Conservation (phyloP, 331 rosid genomes). For the Acacia pycnantha region DNA sequence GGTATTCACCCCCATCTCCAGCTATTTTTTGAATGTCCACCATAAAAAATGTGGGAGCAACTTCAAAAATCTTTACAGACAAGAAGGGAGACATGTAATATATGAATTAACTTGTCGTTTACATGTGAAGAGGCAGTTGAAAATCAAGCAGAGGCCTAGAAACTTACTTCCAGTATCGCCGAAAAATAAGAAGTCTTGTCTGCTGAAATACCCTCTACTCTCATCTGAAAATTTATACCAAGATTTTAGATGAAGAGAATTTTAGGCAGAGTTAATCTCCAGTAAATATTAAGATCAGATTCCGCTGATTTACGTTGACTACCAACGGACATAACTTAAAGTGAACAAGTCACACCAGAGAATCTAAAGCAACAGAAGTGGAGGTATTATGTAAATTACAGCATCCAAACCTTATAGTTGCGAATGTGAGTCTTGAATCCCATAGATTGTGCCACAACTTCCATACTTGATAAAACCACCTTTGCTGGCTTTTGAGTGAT, state of each 20-base stretch:
- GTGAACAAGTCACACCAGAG: conserved; percentile 1
- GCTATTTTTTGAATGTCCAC: conserved; percentile 85
- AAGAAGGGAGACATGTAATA: neutral
- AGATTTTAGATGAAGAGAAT: conserved; percentile 5
- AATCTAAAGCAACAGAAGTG: neutral
- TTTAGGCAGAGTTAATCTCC: neutral
- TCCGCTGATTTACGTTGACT: neutral
- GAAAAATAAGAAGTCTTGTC: conserved; percentile 66
- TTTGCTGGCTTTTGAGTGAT: conserved; percentile 87
- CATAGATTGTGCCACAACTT: conserved; percentile 93
- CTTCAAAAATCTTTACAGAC: conserved; percentile 62
- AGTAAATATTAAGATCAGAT: neutral
- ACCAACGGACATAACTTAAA: neutral
- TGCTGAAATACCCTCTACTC: conserved; percentile 80
- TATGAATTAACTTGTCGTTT: conserved; percentile 1
- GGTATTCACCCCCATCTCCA: conserved; percentile 80
- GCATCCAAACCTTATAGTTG: conserved; percentile 67
- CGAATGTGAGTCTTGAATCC: conserved; percentile 91
- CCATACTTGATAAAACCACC: conserved; percentile 84
- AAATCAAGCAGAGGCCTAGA: conserved; percentile 14
- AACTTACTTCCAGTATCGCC: conserved; percentile 77
- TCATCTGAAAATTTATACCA: conserved; percentile 63
- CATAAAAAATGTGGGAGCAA: conserved; percentile 88
- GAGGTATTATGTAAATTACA: neutral
- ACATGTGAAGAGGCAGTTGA: neutral